A percentile compares a stretch with the other conserved stretches of the same genome.
Evolutionary conservation across 1,139 yeast species (phyloP).

Genomic region (Wickerhamomyces sp.): DNA sequence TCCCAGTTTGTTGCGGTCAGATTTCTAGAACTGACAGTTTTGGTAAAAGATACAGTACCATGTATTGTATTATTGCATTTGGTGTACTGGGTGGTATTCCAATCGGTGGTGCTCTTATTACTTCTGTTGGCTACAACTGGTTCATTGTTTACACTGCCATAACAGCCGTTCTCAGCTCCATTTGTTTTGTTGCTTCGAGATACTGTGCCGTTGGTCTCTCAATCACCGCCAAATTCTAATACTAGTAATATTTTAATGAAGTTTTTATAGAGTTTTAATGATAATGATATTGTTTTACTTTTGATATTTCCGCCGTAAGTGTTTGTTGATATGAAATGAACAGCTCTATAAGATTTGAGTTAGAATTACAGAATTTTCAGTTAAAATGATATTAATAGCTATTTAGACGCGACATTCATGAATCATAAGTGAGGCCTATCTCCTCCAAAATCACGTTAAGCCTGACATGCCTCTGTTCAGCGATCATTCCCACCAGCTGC

Average conservation of each 20-base stretch:
- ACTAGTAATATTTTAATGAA: neutral
- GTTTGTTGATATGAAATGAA: no score
- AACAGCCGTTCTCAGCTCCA: constrained; percentile 28
- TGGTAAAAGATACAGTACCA: constrained; percentile 42
- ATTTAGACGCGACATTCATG: neutral
- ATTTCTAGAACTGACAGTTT: constrained; percentile 34
- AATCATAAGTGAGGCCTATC: constrained; percentile 19
- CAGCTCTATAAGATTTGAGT: no score
- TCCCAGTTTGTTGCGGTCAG: constrained; percentile 46
- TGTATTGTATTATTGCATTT: constrained; percentile 38
- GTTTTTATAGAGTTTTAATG: neutral
- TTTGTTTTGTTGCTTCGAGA: constrained; percentile 29
- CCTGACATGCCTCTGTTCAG: constrained; percentile 43
- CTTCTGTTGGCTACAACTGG: constrained; percentile 28
- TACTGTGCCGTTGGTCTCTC: constrained; percentile 26
- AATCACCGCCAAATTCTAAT: neutral
- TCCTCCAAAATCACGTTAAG: constrained; percentile 38
- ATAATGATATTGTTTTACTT: neutral
- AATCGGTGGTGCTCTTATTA: constrained; percentile 42
- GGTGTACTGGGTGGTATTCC: constrained; percentile 24
- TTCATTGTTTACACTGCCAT: constrained; percentile 35
- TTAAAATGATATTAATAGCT: no score
- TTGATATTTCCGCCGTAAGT: no score
- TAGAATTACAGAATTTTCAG: no score
- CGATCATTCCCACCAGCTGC: constrained; percentile 44